phyloP scores from a whole-genome alignment of 352 stramenopile species.

The Phytophthora gonapodyides region DNA sequence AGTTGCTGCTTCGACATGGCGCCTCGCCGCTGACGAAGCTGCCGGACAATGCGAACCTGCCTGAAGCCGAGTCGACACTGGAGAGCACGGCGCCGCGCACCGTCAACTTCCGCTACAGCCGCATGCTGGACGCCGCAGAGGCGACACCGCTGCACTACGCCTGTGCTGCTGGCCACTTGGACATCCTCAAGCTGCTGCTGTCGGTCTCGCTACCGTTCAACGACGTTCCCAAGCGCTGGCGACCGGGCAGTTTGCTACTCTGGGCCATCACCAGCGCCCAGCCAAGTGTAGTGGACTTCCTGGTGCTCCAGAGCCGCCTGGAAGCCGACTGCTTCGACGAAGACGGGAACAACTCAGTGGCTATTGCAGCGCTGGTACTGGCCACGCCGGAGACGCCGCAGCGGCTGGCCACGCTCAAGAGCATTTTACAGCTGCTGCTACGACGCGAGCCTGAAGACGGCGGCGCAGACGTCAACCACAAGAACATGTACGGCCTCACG shows the following conservation, averaged over 20 bases:
- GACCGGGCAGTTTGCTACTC: conserved; percentile 59
- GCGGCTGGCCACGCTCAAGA: conserved; percentile 22
- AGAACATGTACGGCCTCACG: conserved; percentile 70
- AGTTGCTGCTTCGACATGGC: conserved; percentile 54
- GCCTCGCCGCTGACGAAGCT: conserved; percentile 48
- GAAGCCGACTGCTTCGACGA: conserved; percentile 71
- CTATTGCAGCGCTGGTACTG: conserved; percentile 53
- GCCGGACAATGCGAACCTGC: conserved; percentile 25
- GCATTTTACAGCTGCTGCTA: conserved; percentile 38
- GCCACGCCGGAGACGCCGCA: conserved; percentile 20
- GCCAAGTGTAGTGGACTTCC: conserved; percentile 47
- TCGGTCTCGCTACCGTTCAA: conserved; percentile 9
- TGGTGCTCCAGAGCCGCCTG: conserved; percentile 49
- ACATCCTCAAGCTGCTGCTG: conserved; percentile 68
- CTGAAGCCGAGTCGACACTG: conserved; percentile 31
- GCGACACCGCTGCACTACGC: conserved; percentile 74
- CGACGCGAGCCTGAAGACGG: conserved; percentile 24
- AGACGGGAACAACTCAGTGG: conserved; percentile 72
- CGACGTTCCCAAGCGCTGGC: conserved; percentile 26
- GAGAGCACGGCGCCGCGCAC: conserved; percentile 55
- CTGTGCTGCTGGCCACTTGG: conserved; percentile 54
- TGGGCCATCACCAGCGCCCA: conserved; percentile 64
- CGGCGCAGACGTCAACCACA: conserved; percentile 65
- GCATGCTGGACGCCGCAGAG: conserved; percentile 53
- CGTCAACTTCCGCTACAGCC: conserved; percentile 62